These are phyloP conservation scores for Penicillium psychrofluorescens DNA, from an alignment of 495 filamentous ascomycete species.

Conservation along the genomic window DNA sequence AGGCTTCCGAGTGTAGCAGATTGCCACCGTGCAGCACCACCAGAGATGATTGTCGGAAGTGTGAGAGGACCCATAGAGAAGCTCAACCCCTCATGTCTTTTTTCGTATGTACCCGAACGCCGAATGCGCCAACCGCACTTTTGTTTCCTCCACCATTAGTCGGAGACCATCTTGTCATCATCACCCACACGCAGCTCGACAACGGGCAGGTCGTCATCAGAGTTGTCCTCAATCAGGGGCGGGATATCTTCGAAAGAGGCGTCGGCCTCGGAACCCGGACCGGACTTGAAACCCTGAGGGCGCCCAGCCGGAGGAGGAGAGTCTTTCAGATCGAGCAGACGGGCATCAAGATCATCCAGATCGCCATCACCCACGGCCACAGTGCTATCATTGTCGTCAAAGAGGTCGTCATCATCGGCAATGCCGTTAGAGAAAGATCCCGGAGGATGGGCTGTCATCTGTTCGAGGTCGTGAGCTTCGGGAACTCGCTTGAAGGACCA, in stretches of 20 bases:
- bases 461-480: conserved; percentile 27
- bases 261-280: conserved; percentile 15
- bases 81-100: background rate
- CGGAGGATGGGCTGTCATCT: conserved; percentile 22
- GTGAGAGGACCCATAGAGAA: background rate
- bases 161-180: conserved; percentile 25
- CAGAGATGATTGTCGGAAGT: no score
- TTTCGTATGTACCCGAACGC: background rate
- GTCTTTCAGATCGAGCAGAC: conserved; percentile 25
- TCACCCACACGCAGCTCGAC: conserved; percentile 38
- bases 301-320: background rate
- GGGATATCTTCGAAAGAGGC: conserved; percentile 30
- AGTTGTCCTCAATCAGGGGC: conserved; percentile 23
- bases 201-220: conserved; percentile 38
- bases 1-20: no score
- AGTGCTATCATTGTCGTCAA: conserved; percentile 35
- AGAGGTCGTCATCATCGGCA: conserved; percentile 24
- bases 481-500: conserved; percentile 29
- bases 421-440: conserved; percentile 21
- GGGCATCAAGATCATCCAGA: conserved; percentile 29
- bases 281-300: no score
- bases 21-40: no score
- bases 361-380: conserved; percentile 36
- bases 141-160: conserved; percentile 8
- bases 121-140: background rate